phyloP scores from a whole-genome alignment of 2,329 filamentous ascomycete genomes.

The Calycina herbarum region DNA sequence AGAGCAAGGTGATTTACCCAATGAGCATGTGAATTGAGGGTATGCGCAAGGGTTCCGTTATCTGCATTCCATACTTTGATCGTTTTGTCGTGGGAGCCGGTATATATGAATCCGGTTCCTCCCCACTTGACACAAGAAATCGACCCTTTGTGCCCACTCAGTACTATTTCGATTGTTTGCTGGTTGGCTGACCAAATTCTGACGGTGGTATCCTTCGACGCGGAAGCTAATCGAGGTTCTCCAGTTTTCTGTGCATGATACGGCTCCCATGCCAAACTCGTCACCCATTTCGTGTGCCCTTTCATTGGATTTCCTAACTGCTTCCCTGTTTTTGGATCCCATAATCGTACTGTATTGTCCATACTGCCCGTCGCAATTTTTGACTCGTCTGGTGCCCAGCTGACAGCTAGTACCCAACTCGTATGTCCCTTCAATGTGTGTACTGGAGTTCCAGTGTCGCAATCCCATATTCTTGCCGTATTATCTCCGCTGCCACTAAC shows the following conservation, averaged over 20 bases:
- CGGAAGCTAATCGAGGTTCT: slow-evolving; percentile 79
- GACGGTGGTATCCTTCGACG: slow-evolving; percentile 86
- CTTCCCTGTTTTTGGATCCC: slow-evolving; percentile 82
- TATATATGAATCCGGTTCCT: slow-evolving; percentile 82
- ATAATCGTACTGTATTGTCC: slow-evolving; percentile 88
- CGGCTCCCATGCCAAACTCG: slow-evolving; percentile 87
- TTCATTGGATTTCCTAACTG: slow-evolving; percentile 68
- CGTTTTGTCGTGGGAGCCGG: slow-evolving; percentile 85
- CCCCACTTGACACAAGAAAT: slow-evolving; percentile 95
- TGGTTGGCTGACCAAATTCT: slow-evolving; percentile 83
- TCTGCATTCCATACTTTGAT: slow-evolving; percentile 86
- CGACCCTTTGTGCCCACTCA: slow-evolving; percentile 85
- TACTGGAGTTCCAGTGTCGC: slow-evolving; percentile 86
- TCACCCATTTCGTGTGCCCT: slow-evolving; percentile 88
- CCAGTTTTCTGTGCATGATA: slow-evolving; percentile 77
- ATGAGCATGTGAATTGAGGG: slow-evolving; percentile 79
- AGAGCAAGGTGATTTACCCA: slow-evolving; percentile 95
- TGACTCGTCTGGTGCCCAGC: slow-evolving; percentile 81
- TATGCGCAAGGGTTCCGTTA: slow-evolving; percentile 78
- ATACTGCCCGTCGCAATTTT: slow-evolving; percentile 87
- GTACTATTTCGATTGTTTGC: slow-evolving; percentile 74
- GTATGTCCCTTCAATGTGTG: slow-evolving; percentile 85
- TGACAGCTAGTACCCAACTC: slow-evolving; percentile 85
- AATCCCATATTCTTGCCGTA: slow-evolving; percentile 92
- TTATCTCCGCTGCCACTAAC: slow-evolving; percentile 90